Percentiles rank a stretch among this genome's conserved stretches.
Conservation (phyloP, 176 grass and related monocot genomes). For the Musa itinerans region DNA sequence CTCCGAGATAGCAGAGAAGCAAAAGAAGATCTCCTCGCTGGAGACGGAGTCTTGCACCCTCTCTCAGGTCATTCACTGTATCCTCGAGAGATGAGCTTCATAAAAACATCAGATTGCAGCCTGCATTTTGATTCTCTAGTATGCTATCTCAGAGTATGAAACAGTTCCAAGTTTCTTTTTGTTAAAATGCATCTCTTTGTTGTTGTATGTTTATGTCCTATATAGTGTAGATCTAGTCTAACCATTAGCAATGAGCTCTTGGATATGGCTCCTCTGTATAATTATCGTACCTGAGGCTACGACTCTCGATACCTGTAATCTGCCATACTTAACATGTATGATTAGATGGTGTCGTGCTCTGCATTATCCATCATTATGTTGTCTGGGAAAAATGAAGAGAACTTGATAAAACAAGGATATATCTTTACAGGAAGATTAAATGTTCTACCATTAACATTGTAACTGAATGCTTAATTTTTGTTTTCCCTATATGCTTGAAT, state of each 20-base stretch:
- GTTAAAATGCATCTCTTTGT: no score
- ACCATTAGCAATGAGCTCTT: not conserved
- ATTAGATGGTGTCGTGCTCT: not conserved
- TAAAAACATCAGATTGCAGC: not conserved
- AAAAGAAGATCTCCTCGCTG: slow-evolving; percentile 38
- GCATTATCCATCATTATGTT: not conserved
- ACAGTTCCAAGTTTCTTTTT: no score
- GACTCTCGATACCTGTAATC: not conserved
- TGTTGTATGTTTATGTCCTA: not conserved
- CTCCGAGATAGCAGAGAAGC: slow-evolving; percentile 46
- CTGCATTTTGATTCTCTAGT: not conserved
- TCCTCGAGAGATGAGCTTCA: not conserved
- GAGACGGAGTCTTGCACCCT: slow-evolving; percentile 52
- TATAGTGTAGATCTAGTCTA: not conserved
- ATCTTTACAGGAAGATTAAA: not conserved
- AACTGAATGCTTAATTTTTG: not conserved
- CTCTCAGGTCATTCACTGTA: slow-evolving; percentile 41
- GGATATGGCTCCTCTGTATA: not conserved
- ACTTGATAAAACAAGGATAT: not conserved
- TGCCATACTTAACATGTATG: not conserved
- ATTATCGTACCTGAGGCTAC: not conserved
- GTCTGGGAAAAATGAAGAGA: not conserved
- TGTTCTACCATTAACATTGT: not conserved
- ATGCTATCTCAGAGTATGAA: not conserved
- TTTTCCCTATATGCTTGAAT: slow-evolving; percentile 14